Evolutionary conservation across 768 basidiomycete genomes (phyloP), one percentile per base, ranked within the genome.

Genomic region (Leccinum pellstonianum): DNA sequence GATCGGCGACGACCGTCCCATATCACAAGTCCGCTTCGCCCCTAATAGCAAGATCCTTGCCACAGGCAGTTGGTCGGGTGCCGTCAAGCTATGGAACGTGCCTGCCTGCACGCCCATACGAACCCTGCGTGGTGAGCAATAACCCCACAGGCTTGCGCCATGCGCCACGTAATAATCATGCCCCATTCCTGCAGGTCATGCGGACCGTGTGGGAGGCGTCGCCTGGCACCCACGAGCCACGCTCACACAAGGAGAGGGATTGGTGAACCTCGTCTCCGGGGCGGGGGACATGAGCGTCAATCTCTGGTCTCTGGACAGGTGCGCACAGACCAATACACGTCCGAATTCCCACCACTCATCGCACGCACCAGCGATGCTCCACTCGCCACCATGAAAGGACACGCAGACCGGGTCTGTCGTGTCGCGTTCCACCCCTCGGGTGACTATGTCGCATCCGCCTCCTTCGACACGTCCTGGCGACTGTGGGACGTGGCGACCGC

Each of bases 201-300:
- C 80, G 38, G 96, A 98, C 69, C 87, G 90, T 54, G 87, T 98
- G 29, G 94, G 97, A 53, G 97, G 97, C 19, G 88, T 98, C 49
- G 95, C 95, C 41, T 99, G 97, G 97, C 95, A 99, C 78, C 97
- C 97, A 1, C 79, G 87, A 67, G 95, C 96, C 17, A 97, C 95
- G 1, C 68, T 95, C 14, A 73, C 87, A 52, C 85, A 88, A 72
- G 71, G 79, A 56, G 75, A 83, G 70, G 77, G 84, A 62, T 55
- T 80, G 1, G 88, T 92, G 14, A 98, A 97, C 72, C 80, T 99
- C 54, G 95, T 85, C 3, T 96, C 93, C 61, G 93, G 95, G 41
- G 96, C 89, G 5, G 95, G 89, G 14, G 97, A 99, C 72, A 85
- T 84, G 52, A 84, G 80, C 63, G 83, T 98, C 52, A 86, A 92